These are phyloP conservation scores for Croton setiger DNA, from an alignment of 441 rosid species.

Conservation along the genomic window DNA sequence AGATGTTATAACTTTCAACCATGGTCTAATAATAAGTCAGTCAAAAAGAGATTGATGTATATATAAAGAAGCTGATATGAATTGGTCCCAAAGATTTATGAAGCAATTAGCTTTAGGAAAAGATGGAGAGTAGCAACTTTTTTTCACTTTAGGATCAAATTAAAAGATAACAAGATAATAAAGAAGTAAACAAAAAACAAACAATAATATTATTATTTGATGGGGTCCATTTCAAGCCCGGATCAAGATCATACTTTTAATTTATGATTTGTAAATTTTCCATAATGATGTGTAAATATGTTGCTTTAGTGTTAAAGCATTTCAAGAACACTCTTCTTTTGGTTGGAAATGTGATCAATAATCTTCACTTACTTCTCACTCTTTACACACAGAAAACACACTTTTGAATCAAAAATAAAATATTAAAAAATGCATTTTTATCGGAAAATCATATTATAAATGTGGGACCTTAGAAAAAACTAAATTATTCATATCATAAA, in stretches of 20 bases:
- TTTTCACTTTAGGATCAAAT: constrained; percentile 40
- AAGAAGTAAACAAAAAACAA: too few relatives aligned
- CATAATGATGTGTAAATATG: constrained; percentile 24
- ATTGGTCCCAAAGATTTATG: constrained; percentile 23
- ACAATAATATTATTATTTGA: constrained; percentile 9
- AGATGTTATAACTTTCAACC: constrained; percentile 25
- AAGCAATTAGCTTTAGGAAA: constrained; percentile 27
- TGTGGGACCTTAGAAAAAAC: too few relatives aligned
- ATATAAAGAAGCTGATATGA: constrained; percentile 25
- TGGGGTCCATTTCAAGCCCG: constrained; percentile 28
- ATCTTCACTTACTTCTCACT: constrained; percentile 7
- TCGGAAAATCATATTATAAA: too few relatives aligned
- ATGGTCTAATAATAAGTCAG: constrained; percentile 18
- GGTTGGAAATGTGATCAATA: constrained; percentile 31
- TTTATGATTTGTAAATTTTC: background rate
- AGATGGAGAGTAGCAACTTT: constrained; percentile 31
- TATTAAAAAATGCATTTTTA: too few relatives aligned
- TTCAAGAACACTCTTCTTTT: constrained; percentile 10
- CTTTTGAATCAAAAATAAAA: too few relatives aligned
- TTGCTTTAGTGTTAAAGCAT: constrained; percentile 28
- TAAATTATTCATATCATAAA: too few relatives aligned
- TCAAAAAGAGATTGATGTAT: constrained; percentile 32
- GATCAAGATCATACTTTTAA: constrained; percentile 15
- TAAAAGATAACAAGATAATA: constrained; percentile 6
- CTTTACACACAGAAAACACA: too few relatives aligned